phyloP scores from a whole-genome alignment of 2,329 filamentous ascomycete genomes.

The Chaetomiaceae sp. region DNA sequence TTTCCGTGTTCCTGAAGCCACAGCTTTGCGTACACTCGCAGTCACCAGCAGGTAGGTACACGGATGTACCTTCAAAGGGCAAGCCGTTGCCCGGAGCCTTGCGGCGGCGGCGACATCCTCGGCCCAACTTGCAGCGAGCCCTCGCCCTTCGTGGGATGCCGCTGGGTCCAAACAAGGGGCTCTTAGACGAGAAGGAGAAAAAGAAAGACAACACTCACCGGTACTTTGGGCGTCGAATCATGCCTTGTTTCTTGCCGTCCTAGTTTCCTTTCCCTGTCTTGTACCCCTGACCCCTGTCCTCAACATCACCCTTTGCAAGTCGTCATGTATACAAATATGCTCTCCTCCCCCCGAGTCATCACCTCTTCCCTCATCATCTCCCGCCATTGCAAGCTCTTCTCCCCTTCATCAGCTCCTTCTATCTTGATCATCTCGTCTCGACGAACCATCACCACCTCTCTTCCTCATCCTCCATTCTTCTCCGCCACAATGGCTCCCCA shows the following conservation, averaged over 20 bases:
- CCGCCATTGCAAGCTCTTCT: not conserved
- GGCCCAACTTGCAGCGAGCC: slow-evolving; percentile 14
- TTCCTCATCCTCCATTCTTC: not conserved
- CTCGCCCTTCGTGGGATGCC: slow-evolving; percentile 17
- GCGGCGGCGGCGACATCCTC: slow-evolving; percentile 18
- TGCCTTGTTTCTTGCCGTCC: slow-evolving; percentile 13
- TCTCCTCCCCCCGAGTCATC: slow-evolving; percentile 8
- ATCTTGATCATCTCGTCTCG: not conserved
- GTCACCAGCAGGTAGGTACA: no score
- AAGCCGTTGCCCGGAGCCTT: slow-evolving; percentile 17
- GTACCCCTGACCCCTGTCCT: slow-evolving; percentile 12
- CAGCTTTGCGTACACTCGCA: slow-evolving; percentile 8
- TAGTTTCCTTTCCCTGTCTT: slow-evolving; percentile 20
- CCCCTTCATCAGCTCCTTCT: not conserved
- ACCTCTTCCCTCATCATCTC: not conserved
- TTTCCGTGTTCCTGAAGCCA: not conserved
- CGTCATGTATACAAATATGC: slow-evolving; percentile 27
- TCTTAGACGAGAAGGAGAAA: slow-evolving; percentile 10
- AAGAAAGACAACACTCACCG: slow-evolving; percentile 18
- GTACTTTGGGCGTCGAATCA: slow-evolving; percentile 19
- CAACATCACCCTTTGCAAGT: slow-evolving; percentile 7
- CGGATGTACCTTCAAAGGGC: slow-evolving; percentile 4
- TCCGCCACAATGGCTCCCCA: slow-evolving; percentile 41
- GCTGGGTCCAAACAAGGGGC: slow-evolving; percentile 14
- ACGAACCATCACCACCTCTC: not conserved